Conservation (phyloP, 2,329 filamentous ascomycete species). For the Macroventuria anomochaeta region DNA sequence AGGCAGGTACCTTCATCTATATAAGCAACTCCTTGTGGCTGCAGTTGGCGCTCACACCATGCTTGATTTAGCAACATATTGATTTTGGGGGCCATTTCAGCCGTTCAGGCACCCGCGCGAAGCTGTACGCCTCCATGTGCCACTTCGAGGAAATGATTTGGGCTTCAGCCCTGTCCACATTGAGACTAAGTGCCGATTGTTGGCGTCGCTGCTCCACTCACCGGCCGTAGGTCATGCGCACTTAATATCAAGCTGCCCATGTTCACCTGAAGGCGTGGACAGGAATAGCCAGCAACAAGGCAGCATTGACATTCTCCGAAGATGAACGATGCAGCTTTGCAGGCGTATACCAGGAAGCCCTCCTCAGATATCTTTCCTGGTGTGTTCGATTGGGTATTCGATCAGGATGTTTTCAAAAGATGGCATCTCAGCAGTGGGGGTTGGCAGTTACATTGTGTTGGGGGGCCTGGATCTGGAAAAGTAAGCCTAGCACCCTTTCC, state of each 20-base stretch:
- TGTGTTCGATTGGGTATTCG: constrained; percentile 26
- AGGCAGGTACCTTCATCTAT: no score
- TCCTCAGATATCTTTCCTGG: constrained; percentile 24
- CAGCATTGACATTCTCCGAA: no score
- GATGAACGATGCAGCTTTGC: constrained; percentile 4
- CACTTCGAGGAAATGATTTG: neutral
- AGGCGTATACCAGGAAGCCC: neutral
- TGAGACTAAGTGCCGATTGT: neutral
- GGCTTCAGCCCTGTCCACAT: neutral
- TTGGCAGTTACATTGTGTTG: constrained; percentile 30
- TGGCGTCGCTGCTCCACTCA: no score
- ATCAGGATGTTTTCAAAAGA: constrained; percentile 7
- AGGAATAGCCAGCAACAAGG: no score
- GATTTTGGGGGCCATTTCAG: neutral
- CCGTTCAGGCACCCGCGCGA: constrained; percentile 2
- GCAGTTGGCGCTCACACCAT: neutral
- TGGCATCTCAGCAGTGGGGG: constrained; percentile 12
- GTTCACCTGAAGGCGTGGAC: no score
- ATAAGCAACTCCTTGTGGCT: no score
- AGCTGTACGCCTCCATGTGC: neutral
- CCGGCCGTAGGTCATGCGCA: no score
- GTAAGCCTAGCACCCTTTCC: no score
- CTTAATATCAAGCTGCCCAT: no score
- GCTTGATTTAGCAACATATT: neutral
- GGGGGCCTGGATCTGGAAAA: constrained; percentile 30